Evolutionary conservation across 371 early-diverging fungal genomes (phyloP).

Genomic region (Nematocida homosporus): DNA sequence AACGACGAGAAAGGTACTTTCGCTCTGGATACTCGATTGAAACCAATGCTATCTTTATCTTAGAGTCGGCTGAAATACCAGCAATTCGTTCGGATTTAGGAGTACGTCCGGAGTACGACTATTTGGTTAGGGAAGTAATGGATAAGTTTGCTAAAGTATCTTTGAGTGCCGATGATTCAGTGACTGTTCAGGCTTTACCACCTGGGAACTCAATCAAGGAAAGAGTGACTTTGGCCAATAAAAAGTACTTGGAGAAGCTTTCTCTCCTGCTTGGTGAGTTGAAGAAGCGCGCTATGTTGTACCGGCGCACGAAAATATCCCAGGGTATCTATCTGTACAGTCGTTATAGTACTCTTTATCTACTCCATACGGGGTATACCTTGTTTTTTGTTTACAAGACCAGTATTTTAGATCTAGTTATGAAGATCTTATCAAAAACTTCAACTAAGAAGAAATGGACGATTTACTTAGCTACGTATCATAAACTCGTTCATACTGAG

Average conservation of each 20-base stretch:
- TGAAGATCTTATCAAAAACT: not conserved
- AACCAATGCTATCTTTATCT: conserved; percentile 28
- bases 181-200: not conserved
- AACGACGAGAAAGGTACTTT: conserved; percentile 43
- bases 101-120: not conserved
- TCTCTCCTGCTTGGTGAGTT: conserved; percentile 9
- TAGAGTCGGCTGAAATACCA: conserved; percentile 1
- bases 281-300: conserved; percentile 5
- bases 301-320: not conserved
- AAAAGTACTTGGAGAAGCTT: conserved; percentile 31
- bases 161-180: not conserved
- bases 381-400: not conserved
- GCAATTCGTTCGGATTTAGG: not conserved
- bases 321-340: conserved; percentile 33
- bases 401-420: not conserved
- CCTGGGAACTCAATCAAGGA: not conserved
- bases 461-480: conserved; percentile 2
- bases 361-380: conserved; percentile 35
- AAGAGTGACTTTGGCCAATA: not conserved
- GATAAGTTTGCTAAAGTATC: conserved; percentile 1
- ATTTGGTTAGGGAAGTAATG: not conserved
- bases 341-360: conserved; percentile 24
- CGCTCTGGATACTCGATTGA: conserved; percentile 23
- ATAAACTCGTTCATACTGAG: not conserved
- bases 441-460: conserved; percentile 38